Base-by-base conservation (phyloP, 2,329 filamentous ascomycete species). In the Xylariales sp. region DNA sequence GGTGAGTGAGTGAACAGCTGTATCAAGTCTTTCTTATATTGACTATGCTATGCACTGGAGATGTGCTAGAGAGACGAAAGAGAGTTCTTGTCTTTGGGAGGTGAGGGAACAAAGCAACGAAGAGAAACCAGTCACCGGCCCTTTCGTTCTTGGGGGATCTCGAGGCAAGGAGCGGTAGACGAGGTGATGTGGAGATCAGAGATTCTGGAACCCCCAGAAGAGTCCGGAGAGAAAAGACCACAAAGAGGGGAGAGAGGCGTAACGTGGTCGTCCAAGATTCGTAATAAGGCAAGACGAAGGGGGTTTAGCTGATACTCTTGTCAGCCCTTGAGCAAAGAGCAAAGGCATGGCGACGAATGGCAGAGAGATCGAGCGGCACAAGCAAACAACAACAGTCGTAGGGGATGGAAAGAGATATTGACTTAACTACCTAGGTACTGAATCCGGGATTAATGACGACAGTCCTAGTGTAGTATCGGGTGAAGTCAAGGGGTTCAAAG, bases 41-140 rank as follows among this genome's bases (percentile, higher is more conserved):
- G 62, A 66, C 65, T 72, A 71, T 63, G 62, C 67, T 70, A 65
- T 64, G 58, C 69, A 70, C 60, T 64, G 63, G 56, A 60, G 45
- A 45, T 49, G 44, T 46, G 48, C 42, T 46, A 45, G 42, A 29
- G 11, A 44, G 45, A 45, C n/a, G 12, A 20, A 15, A 22, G 19
- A 32, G n/a, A n/a, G n/a, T n/a, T n/a, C n/a, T n/a, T n/a, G n/a
- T 28, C 22, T 22, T 35, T 14, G 40, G 37, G 34, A 22, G 42
- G 39, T 34, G 44, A 35, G 47, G 46, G 48, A 52, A 39, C 51
- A 51, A 47, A 50, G 48, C 51, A 48, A 51, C 42, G 37, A 45
- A 37, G 38, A 35, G 24, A 39, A 20, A 19, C 25, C 7, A 15
- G 18, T 10, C 20, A 12, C 15, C 11, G 9, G 9, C 15, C 19